phyloP scores from a whole-genome alignment of 169 alveolate genomes.

The Cyclospora cayetanensis region DNA sequence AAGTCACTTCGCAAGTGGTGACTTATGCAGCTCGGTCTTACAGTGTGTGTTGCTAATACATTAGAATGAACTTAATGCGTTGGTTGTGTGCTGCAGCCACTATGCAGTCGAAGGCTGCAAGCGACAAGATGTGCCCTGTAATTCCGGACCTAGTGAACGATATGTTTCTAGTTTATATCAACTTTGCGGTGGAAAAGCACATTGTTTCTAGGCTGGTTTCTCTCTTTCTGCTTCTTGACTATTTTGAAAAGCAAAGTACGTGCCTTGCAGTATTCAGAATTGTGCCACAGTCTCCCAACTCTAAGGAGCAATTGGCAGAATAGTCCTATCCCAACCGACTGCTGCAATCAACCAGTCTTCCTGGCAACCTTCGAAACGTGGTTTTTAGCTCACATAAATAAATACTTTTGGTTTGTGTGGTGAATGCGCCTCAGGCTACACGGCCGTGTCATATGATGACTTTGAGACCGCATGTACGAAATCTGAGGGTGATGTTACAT shows the following conservation, averaged over 20 bases:
- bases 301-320: no score
- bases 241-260: conserved; percentile 62
- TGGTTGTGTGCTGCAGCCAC: conserved; percentile 17
- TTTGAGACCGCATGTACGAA: conserved; percentile 18
- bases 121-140: conserved; percentile 55
- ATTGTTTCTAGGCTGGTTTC: conserved; percentile 59
- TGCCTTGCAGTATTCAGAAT: no score
- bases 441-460: conserved; percentile 32
- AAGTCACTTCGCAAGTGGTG: no score
- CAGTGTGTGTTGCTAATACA: no score
- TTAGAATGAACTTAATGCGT: neutral
- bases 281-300: no score
- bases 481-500: conserved; percentile 42
- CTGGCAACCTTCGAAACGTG: no score
- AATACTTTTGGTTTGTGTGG: neutral
- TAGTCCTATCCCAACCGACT: no score
- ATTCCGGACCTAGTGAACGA: conserved; percentile 54
- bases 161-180: conserved; percentile 57
- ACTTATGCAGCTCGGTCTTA: no score
- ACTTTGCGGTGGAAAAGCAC: conserved; percentile 48
- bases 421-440: conserved; percentile 8
- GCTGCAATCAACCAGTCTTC: no score
- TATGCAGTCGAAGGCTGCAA: conserved; percentile 54
- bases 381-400: no score
- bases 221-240: conserved; percentile 59